These are phyloP conservation scores for Saitozyma sp. DNA, from an alignment of 768 basidiomycete genomes.

Conservation along the genomic window DNA sequence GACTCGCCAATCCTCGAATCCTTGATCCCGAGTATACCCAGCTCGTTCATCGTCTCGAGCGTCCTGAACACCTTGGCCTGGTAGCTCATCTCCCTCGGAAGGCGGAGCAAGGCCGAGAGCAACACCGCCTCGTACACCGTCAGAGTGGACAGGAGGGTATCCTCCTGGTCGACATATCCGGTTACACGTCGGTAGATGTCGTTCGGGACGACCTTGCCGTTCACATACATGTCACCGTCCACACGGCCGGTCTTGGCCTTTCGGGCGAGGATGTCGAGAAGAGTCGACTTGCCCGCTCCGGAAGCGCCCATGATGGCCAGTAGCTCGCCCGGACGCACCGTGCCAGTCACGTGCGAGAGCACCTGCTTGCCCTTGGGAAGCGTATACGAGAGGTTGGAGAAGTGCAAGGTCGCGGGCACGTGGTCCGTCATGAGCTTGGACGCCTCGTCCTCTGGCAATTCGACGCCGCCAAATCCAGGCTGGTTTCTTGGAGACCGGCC, in stretches of 20 bases:
- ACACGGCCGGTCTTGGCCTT: conserved; percentile 83
- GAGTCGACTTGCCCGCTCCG: conserved; percentile 92
- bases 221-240: conserved; percentile 73
- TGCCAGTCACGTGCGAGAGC: conserved; percentile 77
- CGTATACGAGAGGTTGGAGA: conserved; percentile 77
- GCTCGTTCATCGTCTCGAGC: conserved; percentile 91
- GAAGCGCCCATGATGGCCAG: conserved; percentile 97
- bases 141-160: conserved; percentile 92
- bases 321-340: conserved; percentile 81
- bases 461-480: conserved; percentile 57
- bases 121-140: conserved; percentile 98
- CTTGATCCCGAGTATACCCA: conserved; percentile 89
- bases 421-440: conserved; percentile 89
- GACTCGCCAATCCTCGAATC: conserved; percentile 85
- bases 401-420: conserved; percentile 90
- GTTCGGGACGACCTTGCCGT: conserved; percentile 70
- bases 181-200: conserved; percentile 78
- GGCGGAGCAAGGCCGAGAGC: conserved; percentile 82
- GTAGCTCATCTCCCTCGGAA: conserved; percentile 91
- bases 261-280: conserved; percentile 91
- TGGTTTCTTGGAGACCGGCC: conserved; percentile 67
- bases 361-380: conserved; percentile 66
- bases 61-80: conserved; percentile 94
- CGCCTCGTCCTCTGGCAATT: conserved; percentile 73
- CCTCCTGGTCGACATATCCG: conserved; percentile 98